These are phyloP conservation scores for Myxozyma udenii DNA, from an alignment of 805 yeast species.

Conservation along the genomic window DNA sequence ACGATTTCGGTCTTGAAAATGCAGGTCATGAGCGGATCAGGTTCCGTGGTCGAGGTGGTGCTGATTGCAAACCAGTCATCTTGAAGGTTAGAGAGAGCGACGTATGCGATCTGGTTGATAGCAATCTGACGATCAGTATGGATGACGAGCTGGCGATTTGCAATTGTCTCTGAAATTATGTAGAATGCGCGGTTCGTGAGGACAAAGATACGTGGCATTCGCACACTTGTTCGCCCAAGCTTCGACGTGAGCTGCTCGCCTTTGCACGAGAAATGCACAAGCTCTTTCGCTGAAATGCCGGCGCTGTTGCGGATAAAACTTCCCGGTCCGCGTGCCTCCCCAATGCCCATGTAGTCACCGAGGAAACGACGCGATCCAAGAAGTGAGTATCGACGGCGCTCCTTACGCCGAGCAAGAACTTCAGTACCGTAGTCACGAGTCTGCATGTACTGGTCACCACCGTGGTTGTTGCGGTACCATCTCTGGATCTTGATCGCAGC, in stretches of 20 bases:
- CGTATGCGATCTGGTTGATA: conserved; percentile 54
- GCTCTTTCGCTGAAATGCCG: conserved; percentile 50
- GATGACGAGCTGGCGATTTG: conserved; percentile 59
- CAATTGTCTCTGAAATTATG: conserved; percentile 68
- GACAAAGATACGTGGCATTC: conserved; percentile 69
- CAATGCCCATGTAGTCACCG: conserved; percentile 93
- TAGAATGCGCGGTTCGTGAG: conserved; percentile 62
- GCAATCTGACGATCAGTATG: conserved; percentile 63
- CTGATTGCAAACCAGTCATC: conserved; percentile 90
- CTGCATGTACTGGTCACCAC: conserved; percentile 79
- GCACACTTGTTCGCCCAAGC: conserved; percentile 86
- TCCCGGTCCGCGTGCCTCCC: conserved; percentile 72
- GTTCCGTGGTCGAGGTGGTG: conserved; percentile 49
- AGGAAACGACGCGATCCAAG: conserved; percentile 82
- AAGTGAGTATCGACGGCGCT: conserved; percentile 83
- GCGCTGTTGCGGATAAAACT: conserved; percentile 52
- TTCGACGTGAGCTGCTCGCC: conserved; percentile 82
- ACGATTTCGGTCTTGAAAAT: conserved; percentile 86
- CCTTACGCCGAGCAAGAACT: conserved; percentile 69
- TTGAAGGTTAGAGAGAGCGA: conserved; percentile 69
- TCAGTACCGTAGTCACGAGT: conserved; percentile 80
- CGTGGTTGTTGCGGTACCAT: conserved; percentile 74
- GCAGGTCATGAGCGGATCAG: conserved; percentile 79
- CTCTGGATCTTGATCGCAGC: conserved; percentile 80
- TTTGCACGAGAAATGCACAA: conserved; percentile 69